Evolutionary conservation across 208 protist species (phyloP), one percentile per base, ranked within the genome.

Genomic region (Herpetomonas muscarum): DNA sequence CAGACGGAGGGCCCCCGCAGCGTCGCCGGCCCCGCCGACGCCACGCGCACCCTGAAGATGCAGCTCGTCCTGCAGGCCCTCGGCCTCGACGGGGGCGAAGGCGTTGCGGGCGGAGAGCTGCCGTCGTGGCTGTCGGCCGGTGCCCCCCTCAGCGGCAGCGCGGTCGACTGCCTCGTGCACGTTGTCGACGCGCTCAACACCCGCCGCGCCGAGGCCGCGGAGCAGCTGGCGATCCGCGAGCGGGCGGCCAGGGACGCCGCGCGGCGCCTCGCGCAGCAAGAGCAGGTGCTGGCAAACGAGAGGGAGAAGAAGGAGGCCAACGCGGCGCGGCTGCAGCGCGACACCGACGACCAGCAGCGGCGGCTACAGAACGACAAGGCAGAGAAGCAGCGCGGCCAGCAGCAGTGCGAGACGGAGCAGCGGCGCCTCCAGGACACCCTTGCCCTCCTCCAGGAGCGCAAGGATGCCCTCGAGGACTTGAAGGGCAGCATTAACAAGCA

Each of bases 281-380:
- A 77, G 49, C 30, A 47, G 44, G n/a, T 70, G 22, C 62, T 87
- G 6, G 51, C 56, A 0, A 59, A 55, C 13, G 74, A 76, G 52
- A 81, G 74, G 67, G 82, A 90, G 36, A 80, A 81, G 57, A 69
- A 72, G 39, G 77, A 76, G 28, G 72, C 75, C 58, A 78, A 77
- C 58, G 64, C 67, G 30, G 36, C 59, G n/a, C 68, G 70, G 29
- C 41, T 67, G 19, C 42, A 60, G 3, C 64, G 76, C 31, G 74
- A 90, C 28, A 61, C 66, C 0, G 63, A 73, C 31, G 78, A 87
- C 31, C 81, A 75, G 26, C 64, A 87, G 64, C 66, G 57, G 15
- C 79, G 81, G 7, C n/a, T 77, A 26, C 47, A 65, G 29, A 64
- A 69, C 49, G 70, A 84, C 34, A 56, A 62, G 31, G 41, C 64